phyloP scores from a whole-genome alignment of 805 yeast species.

The Nakazawaea ambrosiae region DNA sequence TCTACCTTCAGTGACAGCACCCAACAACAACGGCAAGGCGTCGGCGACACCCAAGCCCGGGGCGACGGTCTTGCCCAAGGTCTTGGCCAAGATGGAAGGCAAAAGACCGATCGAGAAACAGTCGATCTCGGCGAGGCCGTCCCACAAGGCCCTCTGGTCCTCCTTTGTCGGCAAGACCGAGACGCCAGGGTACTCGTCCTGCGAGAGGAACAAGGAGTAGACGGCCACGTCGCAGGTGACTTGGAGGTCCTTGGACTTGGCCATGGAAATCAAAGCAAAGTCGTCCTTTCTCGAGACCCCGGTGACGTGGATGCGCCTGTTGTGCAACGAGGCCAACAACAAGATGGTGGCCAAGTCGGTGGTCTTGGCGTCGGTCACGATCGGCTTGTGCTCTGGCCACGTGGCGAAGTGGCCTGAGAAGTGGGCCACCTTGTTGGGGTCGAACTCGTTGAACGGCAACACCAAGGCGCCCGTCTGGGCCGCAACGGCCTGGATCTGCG shows the following conservation, averaged over 20 bases:
- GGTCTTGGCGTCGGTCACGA: slow-evolving; percentile 86
- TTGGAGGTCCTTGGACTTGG: slow-evolving; percentile 71
- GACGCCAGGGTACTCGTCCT: slow-evolving; percentile 65
- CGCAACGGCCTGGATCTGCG: slow-evolving; percentile 54
- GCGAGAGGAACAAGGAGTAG: slow-evolving; percentile 68
- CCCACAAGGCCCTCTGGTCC: slow-evolving; percentile 83
- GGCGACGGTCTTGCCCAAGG: slow-evolving; percentile 48
- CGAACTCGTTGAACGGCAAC: slow-evolving; percentile 72
- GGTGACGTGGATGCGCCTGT: slow-evolving; percentile 80
- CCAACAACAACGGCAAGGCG: slow-evolving; percentile 71
- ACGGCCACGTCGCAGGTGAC: slow-evolving; percentile 90
- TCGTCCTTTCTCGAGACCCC: slow-evolving; percentile 79
- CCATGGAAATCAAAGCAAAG: slow-evolving; percentile 74
- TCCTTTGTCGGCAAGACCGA: slow-evolving; percentile 69
- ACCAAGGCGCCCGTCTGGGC: slow-evolving; percentile 69
- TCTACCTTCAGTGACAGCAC: slow-evolving; percentile 70
- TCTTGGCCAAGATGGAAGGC: slow-evolving; percentile 67
- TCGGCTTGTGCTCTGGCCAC: slow-evolving; percentile 83
- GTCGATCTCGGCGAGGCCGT: slow-evolving; percentile 62
- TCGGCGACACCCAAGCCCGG: slow-evolving; percentile 78
- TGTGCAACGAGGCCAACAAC: slow-evolving; percentile 81
- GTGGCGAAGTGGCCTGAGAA: slow-evolving; percentile 71
- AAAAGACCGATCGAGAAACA: slow-evolving; percentile 80
- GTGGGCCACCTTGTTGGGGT: slow-evolving; percentile 60
- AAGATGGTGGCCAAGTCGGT: slow-evolving; percentile 91